Evolutionary conservation across 108 stramenopile species (phyloP).

Genomic region (Cyclostephanos tholiformis): DNA sequence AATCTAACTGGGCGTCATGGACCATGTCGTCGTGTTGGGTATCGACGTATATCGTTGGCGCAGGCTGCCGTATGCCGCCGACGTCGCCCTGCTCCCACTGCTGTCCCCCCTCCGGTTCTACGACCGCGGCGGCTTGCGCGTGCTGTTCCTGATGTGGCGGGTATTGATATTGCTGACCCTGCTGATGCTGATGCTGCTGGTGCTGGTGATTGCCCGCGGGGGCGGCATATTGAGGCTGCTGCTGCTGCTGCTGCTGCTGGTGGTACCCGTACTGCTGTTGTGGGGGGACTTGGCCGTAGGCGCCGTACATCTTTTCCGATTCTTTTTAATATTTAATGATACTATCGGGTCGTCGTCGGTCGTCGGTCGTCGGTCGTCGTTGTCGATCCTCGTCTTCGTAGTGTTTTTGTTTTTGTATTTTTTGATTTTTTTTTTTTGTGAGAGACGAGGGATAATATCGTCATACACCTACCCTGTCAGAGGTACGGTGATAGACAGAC

Average conservation of each 20-base stretch:
- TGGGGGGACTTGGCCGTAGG: constrained; percentile 29
- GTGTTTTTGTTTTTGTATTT: too few species aligned
- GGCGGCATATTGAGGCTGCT: constrained; percentile 16
- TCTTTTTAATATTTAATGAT: too few species aligned
- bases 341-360: too few species aligned
- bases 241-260: constrained; percentile 22
- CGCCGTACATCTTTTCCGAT: constrained; percentile 11
- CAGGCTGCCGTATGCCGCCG: too few species aligned
- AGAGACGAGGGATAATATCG: too few species aligned
- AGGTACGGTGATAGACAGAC: too few species aligned
- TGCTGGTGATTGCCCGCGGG: constrained; percentile 9
- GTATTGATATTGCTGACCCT: background rate
- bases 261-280: constrained; percentile 15
- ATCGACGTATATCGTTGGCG: constrained; percentile 64
- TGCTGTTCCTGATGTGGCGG: too few species aligned
- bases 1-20: constrained; percentile 94
- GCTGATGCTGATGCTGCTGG: constrained; percentile 12
- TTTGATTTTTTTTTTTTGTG: too few species aligned
- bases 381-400: too few species aligned
- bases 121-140: background rate
- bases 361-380: too few species aligned
- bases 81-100: constrained; percentile 10
- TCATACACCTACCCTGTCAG: too few species aligned
- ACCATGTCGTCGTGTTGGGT: constrained; percentile 96
- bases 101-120: background rate